Conservation (phyloP, 2,329 filamentous ascomycete genomes). For the Calonectria crousiana region DNA sequence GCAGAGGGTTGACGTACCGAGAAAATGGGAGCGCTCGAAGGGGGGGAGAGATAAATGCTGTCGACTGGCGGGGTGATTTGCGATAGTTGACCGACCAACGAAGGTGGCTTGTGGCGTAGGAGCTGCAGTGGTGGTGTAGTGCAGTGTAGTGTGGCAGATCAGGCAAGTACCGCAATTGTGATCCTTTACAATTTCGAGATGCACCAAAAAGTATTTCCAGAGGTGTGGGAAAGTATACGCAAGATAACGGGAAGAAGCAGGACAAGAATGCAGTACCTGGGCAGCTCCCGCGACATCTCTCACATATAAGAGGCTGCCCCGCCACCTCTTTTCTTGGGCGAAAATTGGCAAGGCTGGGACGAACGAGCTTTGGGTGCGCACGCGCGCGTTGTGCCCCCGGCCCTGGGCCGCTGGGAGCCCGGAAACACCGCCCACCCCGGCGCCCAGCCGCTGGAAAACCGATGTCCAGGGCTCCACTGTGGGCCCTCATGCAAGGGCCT, state of each 20-base stretch:
- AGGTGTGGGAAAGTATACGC: neutral
- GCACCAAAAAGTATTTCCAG: neutral
- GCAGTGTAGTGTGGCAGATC: neutral
- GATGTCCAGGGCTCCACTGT: slow-evolving; percentile 10
- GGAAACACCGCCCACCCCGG: slow-evolving; percentile 15
- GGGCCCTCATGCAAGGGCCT: slow-evolving; percentile 9
- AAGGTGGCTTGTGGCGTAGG: neutral
- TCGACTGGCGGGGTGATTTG: slow-evolving; percentile 8
- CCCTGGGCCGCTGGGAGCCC: slow-evolving; percentile 1
- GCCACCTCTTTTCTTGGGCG: slow-evolving; percentile 57
- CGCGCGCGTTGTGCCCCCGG: neutral
- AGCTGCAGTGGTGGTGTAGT: neutral
- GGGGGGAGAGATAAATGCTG: slow-evolving; percentile 15
- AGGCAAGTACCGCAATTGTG: neutral
- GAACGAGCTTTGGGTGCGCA: neutral
- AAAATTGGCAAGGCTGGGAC: slow-evolving; percentile 51
- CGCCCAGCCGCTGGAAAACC: slow-evolving; percentile 22
- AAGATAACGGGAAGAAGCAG: slow-evolving; percentile 12
- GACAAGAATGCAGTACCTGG: slow-evolving; percentile 29
- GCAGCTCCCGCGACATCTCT: slow-evolving; percentile 21
- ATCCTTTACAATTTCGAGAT: neutral
- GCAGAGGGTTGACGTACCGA: slow-evolving; percentile 11
- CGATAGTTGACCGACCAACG: slow-evolving; percentile 27
- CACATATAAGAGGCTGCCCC: slow-evolving; percentile 61
- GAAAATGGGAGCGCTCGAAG: neutral